Conservation (phyloP, 108 stramenopile genomes). For the Fragilaria crotonensis region DNA sequence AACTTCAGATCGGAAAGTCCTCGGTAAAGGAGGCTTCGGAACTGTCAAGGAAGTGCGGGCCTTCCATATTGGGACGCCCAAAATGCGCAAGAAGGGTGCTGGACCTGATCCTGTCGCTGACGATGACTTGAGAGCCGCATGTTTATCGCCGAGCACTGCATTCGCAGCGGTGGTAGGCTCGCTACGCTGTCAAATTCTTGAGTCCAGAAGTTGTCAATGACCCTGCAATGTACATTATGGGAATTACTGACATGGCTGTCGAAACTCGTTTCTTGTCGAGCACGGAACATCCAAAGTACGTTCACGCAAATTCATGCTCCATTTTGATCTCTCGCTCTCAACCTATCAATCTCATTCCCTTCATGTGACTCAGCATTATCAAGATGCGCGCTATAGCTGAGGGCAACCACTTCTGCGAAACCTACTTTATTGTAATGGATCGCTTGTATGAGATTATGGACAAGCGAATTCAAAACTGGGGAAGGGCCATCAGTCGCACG, state of each 20-base stretch:
- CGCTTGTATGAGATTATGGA: slow-evolving; percentile 17
- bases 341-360: not conserved
- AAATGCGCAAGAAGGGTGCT: not conserved
- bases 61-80: not conserved
- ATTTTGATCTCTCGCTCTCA: not conserved
- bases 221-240: slow-evolving; percentile 18
- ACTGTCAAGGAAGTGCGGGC: slow-evolving; percentile 44
- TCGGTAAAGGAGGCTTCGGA: slow-evolving; percentile 59
- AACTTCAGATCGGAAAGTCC: slow-evolving; percentile 38
- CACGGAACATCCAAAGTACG: slow-evolving; percentile 43
- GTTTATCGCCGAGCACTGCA: slow-evolving; percentile 15
- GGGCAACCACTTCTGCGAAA: slow-evolving; percentile 14
- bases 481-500: not conserved
- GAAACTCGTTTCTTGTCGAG: slow-evolving; percentile 48
- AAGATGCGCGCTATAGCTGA: slow-evolving; percentile 39
- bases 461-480: slow-evolving; percentile 5
- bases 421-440: slow-evolving; percentile 25
- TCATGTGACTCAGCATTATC: slow-evolving; percentile 27
- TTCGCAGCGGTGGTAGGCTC: slow-evolving; percentile 11
- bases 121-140: not conserved
- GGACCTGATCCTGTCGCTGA: not conserved
- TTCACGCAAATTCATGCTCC: not conserved
- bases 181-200: slow-evolving; percentile 19
- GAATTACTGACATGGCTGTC: slow-evolving; percentile 48
- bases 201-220: slow-evolving; percentile 13